phyloP scores from a whole-genome alignment of 225 moss, liverwort and hornwort genomes.

The Bryum argenteum region DNA sequence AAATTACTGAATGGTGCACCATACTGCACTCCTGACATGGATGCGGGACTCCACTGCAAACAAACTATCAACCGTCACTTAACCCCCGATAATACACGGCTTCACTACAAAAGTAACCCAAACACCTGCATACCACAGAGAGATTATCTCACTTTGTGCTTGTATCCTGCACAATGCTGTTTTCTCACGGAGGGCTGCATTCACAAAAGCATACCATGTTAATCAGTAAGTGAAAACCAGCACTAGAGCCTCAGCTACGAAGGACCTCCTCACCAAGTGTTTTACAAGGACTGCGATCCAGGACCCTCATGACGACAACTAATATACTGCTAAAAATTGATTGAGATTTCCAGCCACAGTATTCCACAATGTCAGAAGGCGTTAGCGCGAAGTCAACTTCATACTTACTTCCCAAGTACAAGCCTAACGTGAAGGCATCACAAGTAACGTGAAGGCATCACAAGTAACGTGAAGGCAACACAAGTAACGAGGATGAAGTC shows the following conservation, averaged over 20 bases:
- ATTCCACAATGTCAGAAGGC: background rate
- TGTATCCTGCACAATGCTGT: constrained; percentile 98
- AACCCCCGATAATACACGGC: background rate
- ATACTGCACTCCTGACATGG: background rate
- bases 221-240: constrained; percentile 3
- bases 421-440: constrained; percentile 11
- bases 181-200: constrained; percentile 97
- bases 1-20: background rate
- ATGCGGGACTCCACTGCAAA: background rate
- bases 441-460: background rate
- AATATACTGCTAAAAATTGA: background rate
- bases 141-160: constrained; percentile 73
- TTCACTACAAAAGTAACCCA: background rate
- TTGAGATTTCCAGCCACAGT: background rate
- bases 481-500: constrained; percentile 9
- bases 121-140: background rate
- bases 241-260: background rate
- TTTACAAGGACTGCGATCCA: background rate
- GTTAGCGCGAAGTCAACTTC: constrained; percentile 1
- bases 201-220: constrained; percentile 20
- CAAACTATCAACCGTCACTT: background rate
- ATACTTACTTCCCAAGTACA: constrained; percentile 20
- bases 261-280: background rate
- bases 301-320: background rate
- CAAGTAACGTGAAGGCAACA: constrained; percentile 13